Conservation (phyloP, 2,329 filamentous ascomycete genomes). For the Berkeleyomyces basicola region DNA sequence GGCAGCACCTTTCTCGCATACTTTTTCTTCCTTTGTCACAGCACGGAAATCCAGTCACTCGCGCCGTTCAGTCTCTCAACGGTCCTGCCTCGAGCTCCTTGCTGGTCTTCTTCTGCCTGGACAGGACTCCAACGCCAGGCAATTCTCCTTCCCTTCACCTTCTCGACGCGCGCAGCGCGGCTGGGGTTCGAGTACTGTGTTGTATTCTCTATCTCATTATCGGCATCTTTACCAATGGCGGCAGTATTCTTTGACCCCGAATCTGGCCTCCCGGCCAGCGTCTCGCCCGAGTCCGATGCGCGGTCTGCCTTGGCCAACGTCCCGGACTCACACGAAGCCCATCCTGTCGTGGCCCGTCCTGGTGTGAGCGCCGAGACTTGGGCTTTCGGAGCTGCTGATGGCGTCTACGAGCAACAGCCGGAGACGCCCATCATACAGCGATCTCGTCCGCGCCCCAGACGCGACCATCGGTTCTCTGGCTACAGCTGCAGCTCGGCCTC, state of each 20-base stretch:
- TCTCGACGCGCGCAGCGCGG: background rate
- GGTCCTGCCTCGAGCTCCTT: background rate
- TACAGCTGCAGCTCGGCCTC: background rate
- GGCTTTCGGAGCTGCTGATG: background rate
- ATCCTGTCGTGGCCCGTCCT: background rate
- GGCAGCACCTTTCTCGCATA: background rate
- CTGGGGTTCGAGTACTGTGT: background rate
- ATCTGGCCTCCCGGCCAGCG: background rate
- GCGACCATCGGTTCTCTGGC: background rate
- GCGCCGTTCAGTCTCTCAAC: background rate
- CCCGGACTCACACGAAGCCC: background rate
- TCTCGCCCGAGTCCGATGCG: background rate
- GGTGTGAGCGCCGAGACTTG: background rate
- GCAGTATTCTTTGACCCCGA: constrained; percentile 2
- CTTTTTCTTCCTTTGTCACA: background rate
- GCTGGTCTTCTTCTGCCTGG: background rate
- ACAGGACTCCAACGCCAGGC: background rate
- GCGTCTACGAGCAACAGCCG: background rate
- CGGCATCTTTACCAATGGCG: constrained; percentile 3
- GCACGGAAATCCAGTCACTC: background rate
- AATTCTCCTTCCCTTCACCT: background rate
- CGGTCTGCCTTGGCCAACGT: background rate
- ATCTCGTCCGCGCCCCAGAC: constrained; percentile 1
- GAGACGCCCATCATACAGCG: constrained; percentile 7
- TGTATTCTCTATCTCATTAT: constrained; percentile 1